Evolutionary conservation across 2,329 filamentous ascomycete species (phyloP).

Genomic region (Alternaria infectoria): DNA sequence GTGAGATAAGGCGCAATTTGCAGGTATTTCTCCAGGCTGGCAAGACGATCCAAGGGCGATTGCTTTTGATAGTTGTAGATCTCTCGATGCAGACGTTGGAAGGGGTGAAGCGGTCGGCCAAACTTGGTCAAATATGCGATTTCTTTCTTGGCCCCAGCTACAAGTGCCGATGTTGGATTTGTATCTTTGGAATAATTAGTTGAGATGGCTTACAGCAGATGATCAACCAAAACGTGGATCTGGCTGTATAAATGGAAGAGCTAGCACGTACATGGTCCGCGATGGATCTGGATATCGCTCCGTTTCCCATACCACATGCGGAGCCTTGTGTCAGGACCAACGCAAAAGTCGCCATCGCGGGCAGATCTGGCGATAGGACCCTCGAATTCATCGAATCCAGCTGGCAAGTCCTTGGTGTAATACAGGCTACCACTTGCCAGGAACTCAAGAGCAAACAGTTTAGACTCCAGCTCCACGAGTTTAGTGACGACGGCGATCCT

Average conservation of each 20-base stretch:
- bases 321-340: slow-evolving; percentile 40
- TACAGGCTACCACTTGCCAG: slow-evolving; percentile 46
- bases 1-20: slow-evolving; percentile 30
- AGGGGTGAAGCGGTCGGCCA: slow-evolving; percentile 39
- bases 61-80: slow-evolving; percentile 40
- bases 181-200: slow-evolving; percentile 29
- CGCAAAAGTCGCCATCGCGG: slow-evolving; percentile 24
- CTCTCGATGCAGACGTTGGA: slow-evolving; percentile 40
- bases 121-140: slow-evolving; percentile 34
- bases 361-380: slow-evolving; percentile 12
- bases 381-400: slow-evolving; percentile 8
- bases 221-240: fast-evolving
- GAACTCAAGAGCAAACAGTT: slow-evolving; percentile 32
- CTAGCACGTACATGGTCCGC: slow-evolving; percentile 42
- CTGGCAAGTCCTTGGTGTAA: slow-evolving; percentile 21
- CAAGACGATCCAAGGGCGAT: slow-evolving; percentile 32
- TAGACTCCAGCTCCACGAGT: slow-evolving; percentile 39
- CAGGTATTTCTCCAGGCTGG: slow-evolving; percentile 40
- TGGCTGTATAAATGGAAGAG: not conserved
- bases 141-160: slow-evolving; percentile 43
- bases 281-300: slow-evolving; percentile 25
- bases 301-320: slow-evolving; percentile 41
- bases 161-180: slow-evolving; percentile 29
- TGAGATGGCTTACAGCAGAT: not conserved
- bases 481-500: slow-evolving; percentile 29